Evolutionary conservation across 2,329 filamentous ascomycete genomes (phyloP), one percentile per base, ranked within the genome.

Genomic region (Scorias spongiosa): DNA sequence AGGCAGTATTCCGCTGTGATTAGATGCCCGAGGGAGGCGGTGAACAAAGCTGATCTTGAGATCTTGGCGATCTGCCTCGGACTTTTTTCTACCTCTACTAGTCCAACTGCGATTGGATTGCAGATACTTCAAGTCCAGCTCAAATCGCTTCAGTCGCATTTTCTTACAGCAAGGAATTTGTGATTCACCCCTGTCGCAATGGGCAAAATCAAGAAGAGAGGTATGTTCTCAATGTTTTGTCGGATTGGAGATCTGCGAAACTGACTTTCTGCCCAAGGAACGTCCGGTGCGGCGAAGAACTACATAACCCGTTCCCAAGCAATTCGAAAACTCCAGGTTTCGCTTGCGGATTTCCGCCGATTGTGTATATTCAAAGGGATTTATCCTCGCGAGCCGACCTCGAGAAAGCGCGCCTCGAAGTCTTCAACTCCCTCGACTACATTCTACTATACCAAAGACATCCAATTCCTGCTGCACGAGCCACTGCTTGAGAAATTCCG

Each of bases 341-440:
- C 84, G 59, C 78, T 98, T 45, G 87, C 88, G 54, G 91, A 98
- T 68, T 98, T 98, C 69, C 81, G 91, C 68, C 83, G 93, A 69
- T 75, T 98, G 62, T 98, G 91, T 70, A 98, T 98, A 65, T 98
- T 94, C 81, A 96, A 96, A 72, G 73, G 88, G 57, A 96, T 98
- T 64, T 98, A 95, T 67, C 91, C 91, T 52, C 84, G 91, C 59
- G 91, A 98, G 71, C 91, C 91, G 51, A 79, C 91, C 60, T 94
- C 83, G 71, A 89, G 87, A 72, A 95, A 93, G 72, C 95, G 95
- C 76, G 91, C 84, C 37, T 85, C 83, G 61, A 94, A 93, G 66
- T 86, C 84, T 47, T 79, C 87, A 20, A 94, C 84, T 30, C 80
- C 82, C 48, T 88, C 83, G 44, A 96, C 89, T 26, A 98, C 91